phyloP scores from a whole-genome alignment of 2,329 filamentous ascomycete species.

The Aspergillus sp. region DNA sequence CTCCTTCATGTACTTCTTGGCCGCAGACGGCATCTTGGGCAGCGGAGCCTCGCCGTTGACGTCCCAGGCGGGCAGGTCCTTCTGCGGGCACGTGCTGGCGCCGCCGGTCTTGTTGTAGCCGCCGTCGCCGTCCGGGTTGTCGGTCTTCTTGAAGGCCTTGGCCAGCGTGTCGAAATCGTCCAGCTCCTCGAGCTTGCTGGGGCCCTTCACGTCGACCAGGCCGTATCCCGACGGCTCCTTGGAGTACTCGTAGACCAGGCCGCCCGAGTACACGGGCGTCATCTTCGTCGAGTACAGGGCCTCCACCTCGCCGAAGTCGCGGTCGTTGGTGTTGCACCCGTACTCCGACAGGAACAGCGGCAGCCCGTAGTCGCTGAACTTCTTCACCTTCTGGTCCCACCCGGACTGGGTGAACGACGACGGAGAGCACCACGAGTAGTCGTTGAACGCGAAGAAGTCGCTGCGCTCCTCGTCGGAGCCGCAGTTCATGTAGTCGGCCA shows the following conservation, averaged over 20 bases:
- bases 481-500: slow-evolving; percentile 89
- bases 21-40: slow-evolving; percentile 48
- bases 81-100: slow-evolving; percentile 45
- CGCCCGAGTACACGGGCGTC: slow-evolving; percentile 86
- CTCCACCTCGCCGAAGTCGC: slow-evolving; percentile 68
- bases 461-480: slow-evolving; percentile 72
- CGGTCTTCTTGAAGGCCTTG: slow-evolving; percentile 41
- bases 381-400: slow-evolving; percentile 82
- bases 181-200: slow-evolving; percentile 47
- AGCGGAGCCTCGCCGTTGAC: slow-evolving; percentile 42
- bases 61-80: slow-evolving; percentile 47
- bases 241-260: slow-evolving; percentile 92
- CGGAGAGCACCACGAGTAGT: slow-evolving; percentile 65
- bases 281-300: slow-evolving; percentile 76
- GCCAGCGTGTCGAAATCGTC: slow-evolving; percentile 54
- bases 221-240: slow-evolving; percentile 76
- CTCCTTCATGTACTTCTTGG: slow-evolving; percentile 47
- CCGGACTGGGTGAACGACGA: slow-evolving; percentile 68
- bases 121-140: slow-evolving; percentile 47
- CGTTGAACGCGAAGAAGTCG: slow-evolving; percentile 87
- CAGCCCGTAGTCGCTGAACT: slow-evolving; percentile 76
- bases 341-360: slow-evolving; percentile 94
- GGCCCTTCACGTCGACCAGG: slow-evolving; percentile 57
- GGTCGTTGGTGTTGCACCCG: slow-evolving; percentile 75
- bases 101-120: slow-evolving; percentile 48